phyloP scores from a whole-genome alignment of 2,329 filamentous ascomycete genomes.

The Grosmannia serpens region DNA sequence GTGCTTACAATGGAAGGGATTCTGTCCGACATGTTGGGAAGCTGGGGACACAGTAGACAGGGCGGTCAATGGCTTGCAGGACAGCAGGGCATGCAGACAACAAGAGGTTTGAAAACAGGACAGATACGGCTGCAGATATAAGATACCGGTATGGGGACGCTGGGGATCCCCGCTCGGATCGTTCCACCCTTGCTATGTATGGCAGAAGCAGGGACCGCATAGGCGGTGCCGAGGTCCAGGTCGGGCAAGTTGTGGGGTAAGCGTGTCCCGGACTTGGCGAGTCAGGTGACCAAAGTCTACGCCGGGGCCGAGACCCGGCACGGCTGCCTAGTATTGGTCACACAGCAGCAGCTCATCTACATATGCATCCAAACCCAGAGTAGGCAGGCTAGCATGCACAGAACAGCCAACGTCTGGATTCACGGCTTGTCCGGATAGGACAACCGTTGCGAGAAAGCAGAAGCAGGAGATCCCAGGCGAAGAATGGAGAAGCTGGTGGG shows the following conservation, averaged over 20 bases:
- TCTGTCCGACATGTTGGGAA: conserved; percentile 27
- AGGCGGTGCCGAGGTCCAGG: conserved; percentile 8
- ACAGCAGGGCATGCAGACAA: too few relatives aligned
- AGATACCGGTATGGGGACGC: neutral
- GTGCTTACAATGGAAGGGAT: conserved; percentile 34
- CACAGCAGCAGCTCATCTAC: too few relatives aligned
- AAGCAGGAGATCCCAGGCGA: too few relatives aligned
- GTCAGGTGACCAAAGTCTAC: too few relatives aligned
- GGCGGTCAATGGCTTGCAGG: neutral
- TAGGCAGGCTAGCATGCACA: too few relatives aligned
- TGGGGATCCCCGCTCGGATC: neutral
- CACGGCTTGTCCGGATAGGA: too few relatives aligned
- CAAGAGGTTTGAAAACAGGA: neutral
- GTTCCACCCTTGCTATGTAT: neutral
- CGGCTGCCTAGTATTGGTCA: too few relatives aligned
- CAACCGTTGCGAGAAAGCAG: too few relatives aligned
- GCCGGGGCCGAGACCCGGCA: too few relatives aligned
- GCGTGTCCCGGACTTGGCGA: neutral
- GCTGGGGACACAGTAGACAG: neutral
- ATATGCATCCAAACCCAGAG: too few relatives aligned
- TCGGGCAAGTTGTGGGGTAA: conserved; percentile 6
- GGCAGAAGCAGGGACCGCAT: neutral
- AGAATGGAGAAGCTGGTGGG: too few relatives aligned
- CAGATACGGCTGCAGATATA: neutral
- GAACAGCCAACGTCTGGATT: too few relatives aligned